Conservation (phyloP, 2,329 filamentous ascomycete genomes). For the Talaromyces atroroseus region DNA sequence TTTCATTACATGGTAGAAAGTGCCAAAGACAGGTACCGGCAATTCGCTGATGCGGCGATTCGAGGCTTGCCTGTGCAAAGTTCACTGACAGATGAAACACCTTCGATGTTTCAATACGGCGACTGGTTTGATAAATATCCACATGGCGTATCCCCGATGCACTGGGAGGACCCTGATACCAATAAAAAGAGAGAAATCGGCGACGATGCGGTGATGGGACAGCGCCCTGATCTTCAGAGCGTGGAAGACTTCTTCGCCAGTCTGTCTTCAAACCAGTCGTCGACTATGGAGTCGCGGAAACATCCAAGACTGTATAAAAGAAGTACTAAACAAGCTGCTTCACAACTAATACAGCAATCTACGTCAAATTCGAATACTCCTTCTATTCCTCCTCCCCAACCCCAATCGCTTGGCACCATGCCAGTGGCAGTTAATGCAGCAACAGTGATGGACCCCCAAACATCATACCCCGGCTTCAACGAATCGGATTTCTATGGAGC, state of each 20-base stretch:
- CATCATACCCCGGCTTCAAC: slow-evolving; percentile 22
- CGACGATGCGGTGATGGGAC: slow-evolving; percentile 81
- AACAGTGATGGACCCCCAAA: not conserved
- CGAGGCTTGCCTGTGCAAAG: slow-evolving; percentile 48
- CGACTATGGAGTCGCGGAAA: slow-evolving; percentile 6
- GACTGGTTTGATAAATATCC: slow-evolving; percentile 98
- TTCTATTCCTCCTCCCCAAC: slow-evolving; percentile 16
- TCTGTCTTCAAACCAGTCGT: slow-evolving; percentile 51
- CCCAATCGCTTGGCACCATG: slow-evolving; percentile 25
- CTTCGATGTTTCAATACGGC: slow-evolving; percentile 83
- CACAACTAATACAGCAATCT: slow-evolving; percentile 17
- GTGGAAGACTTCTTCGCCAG: slow-evolving; percentile 92
- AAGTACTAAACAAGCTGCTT: slow-evolving; percentile 7
- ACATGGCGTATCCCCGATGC: slow-evolving; percentile 76
- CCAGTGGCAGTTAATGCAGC: slow-evolving; percentile 17
- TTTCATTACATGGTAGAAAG: slow-evolving; percentile 96
- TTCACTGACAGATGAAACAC: slow-evolving; percentile 35
- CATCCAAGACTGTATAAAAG: slow-evolving; percentile 20
- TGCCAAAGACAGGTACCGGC: slow-evolving; percentile 79
- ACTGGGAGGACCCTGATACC: slow-evolving; percentile 71
- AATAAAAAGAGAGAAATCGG: slow-evolving; percentile 67
- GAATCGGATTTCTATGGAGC: not conserved
- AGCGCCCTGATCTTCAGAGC: slow-evolving; percentile 84
- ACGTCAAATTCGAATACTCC: slow-evolving; percentile 20
- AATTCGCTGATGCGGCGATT: slow-evolving; percentile 74